Conservation (phyloP, 1,284 basidiomycete genomes). For the Tilletiaria anomala region DNA sequence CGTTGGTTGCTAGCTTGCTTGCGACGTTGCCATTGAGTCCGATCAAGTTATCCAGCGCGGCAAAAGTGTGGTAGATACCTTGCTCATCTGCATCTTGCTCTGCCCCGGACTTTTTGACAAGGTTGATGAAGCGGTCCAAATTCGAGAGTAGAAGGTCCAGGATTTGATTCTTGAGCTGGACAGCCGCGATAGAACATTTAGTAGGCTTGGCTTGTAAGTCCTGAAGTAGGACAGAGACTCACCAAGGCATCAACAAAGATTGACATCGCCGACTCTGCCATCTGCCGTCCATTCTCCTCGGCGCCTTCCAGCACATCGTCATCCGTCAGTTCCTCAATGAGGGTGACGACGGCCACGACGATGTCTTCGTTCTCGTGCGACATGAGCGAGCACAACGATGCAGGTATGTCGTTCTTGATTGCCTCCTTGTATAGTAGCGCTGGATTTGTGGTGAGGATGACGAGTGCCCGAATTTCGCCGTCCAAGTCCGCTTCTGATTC, state of each 20-base stretch:
- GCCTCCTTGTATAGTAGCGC: constrained; percentile 75
- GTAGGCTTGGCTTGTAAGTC: constrained; percentile 6
- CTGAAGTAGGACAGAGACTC: constrained; percentile 2
- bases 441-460: constrained; percentile 79
- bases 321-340: constrained; percentile 80
- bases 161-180: constrained; percentile 63
- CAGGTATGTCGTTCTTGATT: constrained; percentile 57
- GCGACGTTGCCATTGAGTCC: constrained; percentile 50
- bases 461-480: constrained; percentile 57
- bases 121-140: constrained; percentile 41
- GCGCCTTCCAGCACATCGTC: constrained; percentile 70
- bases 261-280: constrained; percentile 1
- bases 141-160: constrained; percentile 83
- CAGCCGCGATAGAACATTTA: constrained; percentile 5
- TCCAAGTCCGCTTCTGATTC: constrained; percentile 95
- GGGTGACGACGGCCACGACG: constrained; percentile 17
- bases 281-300: constrained; percentile 50
- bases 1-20: constrained; percentile 54
- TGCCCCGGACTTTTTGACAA: constrained; percentile 1
- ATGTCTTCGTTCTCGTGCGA: constrained; percentile 40
- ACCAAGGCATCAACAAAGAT: constrained; percentile 6
- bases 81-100: constrained; percentile 20
- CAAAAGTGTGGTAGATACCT: constrained; percentile 40
- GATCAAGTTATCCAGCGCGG: constrained; percentile 81
- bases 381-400: constrained; percentile 63